These are phyloP conservation scores for Silene conica DNA, from an alignment of 148 eudicot species.

Conservation along the genomic window DNA sequence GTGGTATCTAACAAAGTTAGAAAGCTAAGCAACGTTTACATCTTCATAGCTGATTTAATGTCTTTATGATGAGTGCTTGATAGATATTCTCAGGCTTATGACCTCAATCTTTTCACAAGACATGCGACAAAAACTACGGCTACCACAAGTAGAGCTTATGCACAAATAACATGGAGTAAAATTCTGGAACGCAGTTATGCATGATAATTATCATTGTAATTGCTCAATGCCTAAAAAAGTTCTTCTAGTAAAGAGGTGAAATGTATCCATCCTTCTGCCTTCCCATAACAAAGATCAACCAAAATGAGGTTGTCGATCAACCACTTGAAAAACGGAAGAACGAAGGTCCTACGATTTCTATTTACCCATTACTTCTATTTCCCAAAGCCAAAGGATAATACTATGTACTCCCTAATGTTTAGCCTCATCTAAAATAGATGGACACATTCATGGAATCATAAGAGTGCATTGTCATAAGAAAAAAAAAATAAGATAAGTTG, in stretches of 20 bases:
- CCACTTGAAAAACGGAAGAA: background rate
- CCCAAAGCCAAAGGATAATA: too few relatives aligned
- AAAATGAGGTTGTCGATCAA: background rate
- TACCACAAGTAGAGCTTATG: background rate
- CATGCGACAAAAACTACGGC: background rate
- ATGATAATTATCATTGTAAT: background rate
- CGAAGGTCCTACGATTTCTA: background rate
- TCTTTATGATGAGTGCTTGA: background rate
- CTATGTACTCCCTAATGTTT: too few relatives aligned
- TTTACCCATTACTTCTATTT: too few relatives aligned
- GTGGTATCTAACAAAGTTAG: too few relatives aligned
- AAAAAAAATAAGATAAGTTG: too few relatives aligned
- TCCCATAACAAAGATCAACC: background rate
- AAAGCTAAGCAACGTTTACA: too few relatives aligned
- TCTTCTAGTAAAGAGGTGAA: background rate
- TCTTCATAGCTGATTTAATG: too few relatives aligned
- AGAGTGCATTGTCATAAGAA: too few relatives aligned
- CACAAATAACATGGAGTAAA: background rate
- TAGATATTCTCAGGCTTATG: background rate
- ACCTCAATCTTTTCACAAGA: background rate
- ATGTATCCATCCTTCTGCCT: background rate
- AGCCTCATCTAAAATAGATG: too few relatives aligned
- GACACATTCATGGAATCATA: too few relatives aligned
- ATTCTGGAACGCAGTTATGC: background rate
- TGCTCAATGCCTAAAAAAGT: background rate